Percentiles rank a stretch among this genome's conserved stretches.
phyloP scores from a whole-genome alignment of 345 rosid genomes.

The Citrus maxima region DNA sequence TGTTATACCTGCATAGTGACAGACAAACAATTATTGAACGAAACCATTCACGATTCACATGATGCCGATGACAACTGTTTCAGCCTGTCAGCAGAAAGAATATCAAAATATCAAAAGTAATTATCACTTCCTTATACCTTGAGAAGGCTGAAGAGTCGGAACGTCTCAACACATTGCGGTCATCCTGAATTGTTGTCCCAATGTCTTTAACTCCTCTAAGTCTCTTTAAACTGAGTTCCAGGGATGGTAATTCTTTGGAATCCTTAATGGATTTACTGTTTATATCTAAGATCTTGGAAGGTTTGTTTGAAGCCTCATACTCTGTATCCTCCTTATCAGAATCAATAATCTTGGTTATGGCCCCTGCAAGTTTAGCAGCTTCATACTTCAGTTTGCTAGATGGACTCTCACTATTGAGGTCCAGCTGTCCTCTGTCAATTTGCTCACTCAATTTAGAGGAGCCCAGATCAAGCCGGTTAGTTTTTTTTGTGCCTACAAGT shows the following conservation, averaged over 20 bases:
- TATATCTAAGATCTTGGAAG: slow-evolving; percentile 30
- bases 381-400: slow-evolving; percentile 25
- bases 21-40: neutral
- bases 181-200: slow-evolving; percentile 24
- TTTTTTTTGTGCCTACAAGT: slow-evolving; percentile 25
- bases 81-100: neutral
- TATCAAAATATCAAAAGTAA: neutral
- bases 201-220: slow-evolving; percentile 32
- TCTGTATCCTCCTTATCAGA: slow-evolving; percentile 25
- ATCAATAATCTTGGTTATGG: slow-evolving; percentile 19
- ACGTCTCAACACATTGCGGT: slow-evolving; percentile 54
- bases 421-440: slow-evolving; percentile 31
- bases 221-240: slow-evolving; percentile 36
- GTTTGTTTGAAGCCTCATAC: slow-evolving; percentile 29
- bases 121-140: slow-evolving; percentile 28
- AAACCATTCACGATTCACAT: slow-evolving; percentile 8
- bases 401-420: slow-evolving; percentile 32
- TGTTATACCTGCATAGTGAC: slow-evolving; percentile 40
- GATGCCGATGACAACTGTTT: neutral
- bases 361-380: slow-evolving; percentile 22
- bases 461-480: slow-evolving; percentile 29
- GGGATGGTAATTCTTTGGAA: slow-evolving; percentile 25
- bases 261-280: slow-evolving; percentile 27
- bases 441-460: slow-evolving; percentile 20
- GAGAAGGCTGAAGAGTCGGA: slow-evolving; percentile 55